These are phyloP conservation scores for Meira nashicola DNA, from an alignment of 1,284 basidiomycete species.

Conservation along the genomic window DNA sequence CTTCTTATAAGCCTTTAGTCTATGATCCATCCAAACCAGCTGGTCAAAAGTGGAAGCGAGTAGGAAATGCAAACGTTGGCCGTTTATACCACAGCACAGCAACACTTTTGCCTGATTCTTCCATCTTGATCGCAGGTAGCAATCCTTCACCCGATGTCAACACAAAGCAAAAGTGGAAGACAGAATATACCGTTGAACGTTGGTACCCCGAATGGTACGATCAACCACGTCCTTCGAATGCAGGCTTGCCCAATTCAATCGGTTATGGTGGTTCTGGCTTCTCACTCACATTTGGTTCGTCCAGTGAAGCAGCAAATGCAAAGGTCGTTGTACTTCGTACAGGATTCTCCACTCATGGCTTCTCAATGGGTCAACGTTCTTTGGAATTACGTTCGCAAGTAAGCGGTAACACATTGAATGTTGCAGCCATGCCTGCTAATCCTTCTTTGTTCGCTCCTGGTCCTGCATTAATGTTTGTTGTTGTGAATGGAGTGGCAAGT, in stretches of 20 bases:
- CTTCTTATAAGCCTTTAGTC: constrained; percentile 28
- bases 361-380: constrained; percentile 43
- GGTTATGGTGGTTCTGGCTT: constrained; percentile 39
- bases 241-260: constrained; percentile 25
- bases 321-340: constrained; percentile 30
- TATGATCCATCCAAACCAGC: constrained; percentile 30
- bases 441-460: constrained; percentile 44
- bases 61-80: constrained; percentile 25
- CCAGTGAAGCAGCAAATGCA: constrained; percentile 47
- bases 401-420: constrained; percentile 21
- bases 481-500: constrained; percentile 43
- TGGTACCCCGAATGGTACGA: constrained; percentile 35
- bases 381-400: constrained; percentile 29
- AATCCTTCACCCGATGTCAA: constrained; percentile 42
- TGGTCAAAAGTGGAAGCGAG: constrained; percentile 32
- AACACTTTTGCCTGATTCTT: constrained; percentile 39
- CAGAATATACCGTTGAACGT: constrained; percentile 37
- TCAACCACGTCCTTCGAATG: constrained; percentile 30
- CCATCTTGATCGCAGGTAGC: constrained; percentile 36
- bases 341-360: constrained; percentile 46
- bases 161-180: constrained; percentile 24
- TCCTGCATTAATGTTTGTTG: constrained; percentile 46
- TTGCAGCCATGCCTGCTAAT: constrained; percentile 44
- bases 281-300: constrained; percentile 23
- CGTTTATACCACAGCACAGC: constrained; percentile 44